phyloP scores from a whole-genome alignment of 2,329 filamentous ascomycete genomes.

The Penicillium crustosum region DNA sequence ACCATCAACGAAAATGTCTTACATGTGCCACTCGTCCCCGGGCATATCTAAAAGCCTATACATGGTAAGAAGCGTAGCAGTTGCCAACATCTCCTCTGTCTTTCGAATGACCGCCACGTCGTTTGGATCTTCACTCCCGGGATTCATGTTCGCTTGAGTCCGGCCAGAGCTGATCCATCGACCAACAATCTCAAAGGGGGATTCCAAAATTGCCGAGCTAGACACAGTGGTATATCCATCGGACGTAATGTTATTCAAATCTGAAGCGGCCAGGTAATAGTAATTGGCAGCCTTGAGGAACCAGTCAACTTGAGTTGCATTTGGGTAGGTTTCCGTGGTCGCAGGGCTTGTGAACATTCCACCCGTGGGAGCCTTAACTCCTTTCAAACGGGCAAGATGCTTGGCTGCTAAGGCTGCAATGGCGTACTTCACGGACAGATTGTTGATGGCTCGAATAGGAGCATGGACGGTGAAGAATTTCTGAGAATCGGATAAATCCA shows the following conservation, averaged over 20 bases:
- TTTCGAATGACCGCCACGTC: slow-evolving; percentile 40
- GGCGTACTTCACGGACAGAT: slow-evolving; percentile 36
- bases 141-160: slow-evolving; percentile 9
- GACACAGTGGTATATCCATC: slow-evolving; percentile 32
- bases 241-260: slow-evolving; percentile 43
- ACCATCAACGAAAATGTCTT: slow-evolving; percentile 11
- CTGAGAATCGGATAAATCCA: slow-evolving; percentile 42
- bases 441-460: slow-evolving; percentile 39
- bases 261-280: slow-evolving; percentile 58
- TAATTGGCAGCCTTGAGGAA: slow-evolving; percentile 61
- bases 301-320: slow-evolving; percentile 54
- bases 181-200: slow-evolving; percentile 31
- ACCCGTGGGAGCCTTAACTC: slow-evolving; percentile 20
- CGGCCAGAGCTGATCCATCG: slow-evolving; percentile 26
- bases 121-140: slow-evolving; percentile 8
- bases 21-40: slow-evolving; percentile 58
- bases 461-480: slow-evolving; percentile 42
- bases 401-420: slow-evolving; percentile 44
- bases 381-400: slow-evolving; percentile 38
- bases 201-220: slow-evolving; percentile 32
- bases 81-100: slow-evolving; percentile 60
- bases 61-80: slow-evolving; percentile 61
- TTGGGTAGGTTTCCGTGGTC: slow-evolving; percentile 54
- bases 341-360: slow-evolving; percentile 43
- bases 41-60: slow-evolving; percentile 65